Conservation (phyloP, 768 basidiomycete species). For the Pisolithus marmoratus region DNA sequence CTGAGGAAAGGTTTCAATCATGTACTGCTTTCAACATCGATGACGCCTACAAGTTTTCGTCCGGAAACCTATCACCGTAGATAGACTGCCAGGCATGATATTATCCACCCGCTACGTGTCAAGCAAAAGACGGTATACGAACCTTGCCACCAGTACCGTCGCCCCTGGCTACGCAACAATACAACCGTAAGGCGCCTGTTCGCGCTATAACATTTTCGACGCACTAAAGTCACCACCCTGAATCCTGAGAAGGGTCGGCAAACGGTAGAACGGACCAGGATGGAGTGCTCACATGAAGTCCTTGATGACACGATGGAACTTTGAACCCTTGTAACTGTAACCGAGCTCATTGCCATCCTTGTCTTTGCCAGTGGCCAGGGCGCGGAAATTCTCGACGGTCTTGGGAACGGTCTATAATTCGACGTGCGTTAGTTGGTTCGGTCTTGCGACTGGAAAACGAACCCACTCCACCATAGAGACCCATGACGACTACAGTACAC, state of each 20-base stretch:
- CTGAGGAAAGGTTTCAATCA: constrained; percentile 33
- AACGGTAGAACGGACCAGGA: neutral
- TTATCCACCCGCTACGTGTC: constrained; percentile 1
- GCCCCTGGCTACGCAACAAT: constrained; percentile 51
- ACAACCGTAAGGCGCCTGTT: constrained; percentile 11
- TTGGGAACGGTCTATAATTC: constrained; percentile 79
- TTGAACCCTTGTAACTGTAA: constrained; percentile 91
- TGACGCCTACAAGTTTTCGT: constrained; percentile 85
- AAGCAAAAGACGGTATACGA: constrained; percentile 5
- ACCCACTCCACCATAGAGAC: constrained; percentile 83
- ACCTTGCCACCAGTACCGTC: constrained; percentile 93
- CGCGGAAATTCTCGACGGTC: constrained; percentile 97
- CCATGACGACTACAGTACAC: constrained; percentile 60
- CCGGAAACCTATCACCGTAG: constrained; percentile 85
- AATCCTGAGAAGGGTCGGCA: constrained; percentile 49
- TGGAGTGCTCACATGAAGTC: constrained; percentile 68
- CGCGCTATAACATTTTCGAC: constrained; percentile 26
- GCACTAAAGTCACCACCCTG: constrained; percentile 98
- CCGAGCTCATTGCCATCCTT: constrained; percentile 63
- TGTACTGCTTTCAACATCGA: neutral
- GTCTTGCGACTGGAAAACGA: neutral
- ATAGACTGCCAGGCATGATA: constrained; percentile 52
- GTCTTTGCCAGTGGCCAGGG: constrained; percentile 76
- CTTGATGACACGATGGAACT: constrained; percentile 96
- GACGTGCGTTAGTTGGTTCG: neutral